Percentiles rank a stretch among this genome's conserved stretches.
Conservation (phyloP, 2,329 filamentous ascomycete species). For the Epichloe gansuensis region DNA sequence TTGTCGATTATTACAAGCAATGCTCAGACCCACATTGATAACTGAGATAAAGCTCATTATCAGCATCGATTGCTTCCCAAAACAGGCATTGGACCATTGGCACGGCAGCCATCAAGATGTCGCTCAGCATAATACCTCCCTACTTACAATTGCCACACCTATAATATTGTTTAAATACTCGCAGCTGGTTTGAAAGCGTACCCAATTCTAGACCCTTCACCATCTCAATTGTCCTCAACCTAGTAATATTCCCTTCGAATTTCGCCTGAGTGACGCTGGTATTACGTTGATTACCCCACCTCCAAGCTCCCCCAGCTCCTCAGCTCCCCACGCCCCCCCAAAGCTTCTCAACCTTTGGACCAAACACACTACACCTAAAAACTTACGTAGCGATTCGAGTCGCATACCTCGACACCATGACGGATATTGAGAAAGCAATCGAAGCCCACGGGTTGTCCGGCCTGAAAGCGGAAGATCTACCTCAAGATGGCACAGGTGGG, state of each 20-base stretch:
- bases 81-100: neutral
- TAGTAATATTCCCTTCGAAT: no score
- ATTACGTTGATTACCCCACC: neutral
- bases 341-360: neutral
- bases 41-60: neutral
- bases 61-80: neutral
- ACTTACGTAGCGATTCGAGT: neutral
- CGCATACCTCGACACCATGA: neutral
- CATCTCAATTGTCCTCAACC: neutral
- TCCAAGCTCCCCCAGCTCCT: neutral
- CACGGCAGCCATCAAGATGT: neutral
- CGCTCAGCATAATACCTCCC: neutral
- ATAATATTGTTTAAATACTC: neutral
- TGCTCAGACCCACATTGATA: neutral
- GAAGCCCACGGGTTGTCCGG: constrained; percentile 9
- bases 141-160: neutral
- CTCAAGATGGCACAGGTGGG: constrained; percentile 61
- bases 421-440: constrained; percentile 4
- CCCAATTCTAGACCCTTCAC: neutral
- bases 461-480: constrained; percentile 35
- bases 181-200: neutral
- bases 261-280: neutral
- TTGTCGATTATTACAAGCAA: neutral
- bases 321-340: neutral
- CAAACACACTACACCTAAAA: neutral